These are phyloP conservation scores for Serendipita vermifera DNA, from an alignment of 768 basidiomycete genomes.

Conservation along the genomic window DNA sequence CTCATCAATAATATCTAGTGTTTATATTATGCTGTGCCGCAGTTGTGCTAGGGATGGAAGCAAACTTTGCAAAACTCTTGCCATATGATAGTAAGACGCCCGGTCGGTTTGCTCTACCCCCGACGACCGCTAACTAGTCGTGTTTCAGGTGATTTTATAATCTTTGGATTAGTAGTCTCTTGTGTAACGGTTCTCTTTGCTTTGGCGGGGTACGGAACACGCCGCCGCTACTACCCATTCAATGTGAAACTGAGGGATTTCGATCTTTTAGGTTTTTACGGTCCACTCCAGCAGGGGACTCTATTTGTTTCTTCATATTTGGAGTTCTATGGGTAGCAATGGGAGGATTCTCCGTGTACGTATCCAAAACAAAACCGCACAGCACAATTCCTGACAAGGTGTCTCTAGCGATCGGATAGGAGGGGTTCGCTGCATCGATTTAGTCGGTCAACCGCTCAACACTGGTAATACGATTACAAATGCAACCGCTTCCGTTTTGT, in stretches of 20 bases:
- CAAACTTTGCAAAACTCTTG: background rate
- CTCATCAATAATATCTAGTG: background rate
- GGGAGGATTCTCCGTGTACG: background rate
- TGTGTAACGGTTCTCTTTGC: background rate
- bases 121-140: background rate
- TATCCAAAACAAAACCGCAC: background rate
- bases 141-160: constrained; percentile 7
- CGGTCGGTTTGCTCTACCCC: background rate
- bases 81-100: background rate
- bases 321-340: constrained; percentile 2
- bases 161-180: background rate
- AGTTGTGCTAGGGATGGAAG: background rate
- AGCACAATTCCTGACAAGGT: background rate
- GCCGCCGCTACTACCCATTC: no score
- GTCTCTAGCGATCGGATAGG: background rate
- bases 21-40: background rate
- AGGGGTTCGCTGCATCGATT: background rate
- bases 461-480: background rate
- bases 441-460: background rate
- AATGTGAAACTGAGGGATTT: no score
- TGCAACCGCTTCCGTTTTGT: no score
- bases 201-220: background rate
- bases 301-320: background rate
- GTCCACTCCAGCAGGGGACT: background rate
- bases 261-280: background rate